Conservation (phyloP, 2,329 filamentous ascomycete species). For the Hymenoscyphus albidus region DNA sequence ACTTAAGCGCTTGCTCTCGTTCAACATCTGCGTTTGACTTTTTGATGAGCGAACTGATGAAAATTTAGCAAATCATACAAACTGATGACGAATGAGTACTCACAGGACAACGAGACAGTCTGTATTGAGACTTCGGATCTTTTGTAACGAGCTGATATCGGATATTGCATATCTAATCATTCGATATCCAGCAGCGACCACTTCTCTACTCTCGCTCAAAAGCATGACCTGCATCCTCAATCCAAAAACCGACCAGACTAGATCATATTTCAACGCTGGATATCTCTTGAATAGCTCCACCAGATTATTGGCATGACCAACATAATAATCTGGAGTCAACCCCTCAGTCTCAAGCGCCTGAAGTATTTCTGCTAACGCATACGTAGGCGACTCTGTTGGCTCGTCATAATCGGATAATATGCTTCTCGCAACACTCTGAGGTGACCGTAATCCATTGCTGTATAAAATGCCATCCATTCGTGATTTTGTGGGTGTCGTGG, state of each 20-base stretch:
- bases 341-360: conserved; percentile 85
- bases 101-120: conserved; percentile 83
- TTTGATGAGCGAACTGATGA: conserved; percentile 73
- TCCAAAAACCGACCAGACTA: conserved; percentile 94
- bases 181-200: conserved; percentile 89
- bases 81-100: conserved; percentile 27
- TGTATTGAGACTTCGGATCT: conserved; percentile 81
- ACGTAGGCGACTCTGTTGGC: conserved; percentile 80
- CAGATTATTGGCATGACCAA: conserved; percentile 83
- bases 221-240: conserved; percentile 93
- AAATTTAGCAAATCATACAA: conserved; percentile 18
- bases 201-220: conserved; percentile 90
- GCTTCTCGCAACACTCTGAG: conserved; percentile 52
- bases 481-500: conserved; percentile 45
- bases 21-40: conserved; percentile 97
- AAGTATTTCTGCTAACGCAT: conserved; percentile 82
- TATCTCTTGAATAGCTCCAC: conserved; percentile 96
- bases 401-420: conserved; percentile 63
- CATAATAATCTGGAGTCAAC: conserved; percentile 91
- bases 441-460: conserved; percentile 51
- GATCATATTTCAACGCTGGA: conserved; percentile 90
- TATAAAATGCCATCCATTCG: conserved; percentile 47
- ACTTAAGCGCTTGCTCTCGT: conserved; percentile 93
- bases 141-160: conserved; percentile 82
- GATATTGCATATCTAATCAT: conserved; percentile 93